These are phyloP conservation scores for Neurospora africana DNA, from an alignment of 495 filamentous ascomycete species.

Conservation along the genomic window DNA sequence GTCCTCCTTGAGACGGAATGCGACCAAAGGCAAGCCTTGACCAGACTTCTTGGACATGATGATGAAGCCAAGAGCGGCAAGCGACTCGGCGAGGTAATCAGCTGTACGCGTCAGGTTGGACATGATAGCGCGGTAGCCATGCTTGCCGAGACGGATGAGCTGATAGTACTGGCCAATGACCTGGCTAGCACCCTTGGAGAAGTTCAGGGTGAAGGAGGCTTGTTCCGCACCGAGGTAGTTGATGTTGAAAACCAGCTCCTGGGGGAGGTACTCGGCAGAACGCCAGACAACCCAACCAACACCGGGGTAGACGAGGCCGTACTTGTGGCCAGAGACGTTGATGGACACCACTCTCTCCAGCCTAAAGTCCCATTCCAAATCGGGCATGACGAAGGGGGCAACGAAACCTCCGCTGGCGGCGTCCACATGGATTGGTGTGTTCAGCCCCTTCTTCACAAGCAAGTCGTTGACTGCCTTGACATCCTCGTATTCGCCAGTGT, in stretches of 20 bases:
- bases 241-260: constrained; percentile 94
- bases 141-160: constrained; percentile 82
- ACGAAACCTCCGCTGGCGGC: constrained; percentile 87
- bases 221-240: constrained; percentile 94
- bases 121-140: constrained; percentile 82
- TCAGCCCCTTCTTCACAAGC: constrained; percentile 56
- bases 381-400: constrained; percentile 73
- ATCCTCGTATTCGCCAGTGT: constrained; percentile 94
- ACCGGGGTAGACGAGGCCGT: constrained; percentile 72
- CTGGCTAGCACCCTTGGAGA: constrained; percentile 84
- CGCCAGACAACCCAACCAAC: constrained; percentile 92
- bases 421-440: constrained; percentile 83
- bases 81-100: constrained; percentile 62
- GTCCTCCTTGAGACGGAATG: constrained; percentile 51
- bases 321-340: constrained; percentile 87
- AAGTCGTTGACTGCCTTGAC: constrained; percentile 82
- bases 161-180: constrained; percentile 96
- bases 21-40: constrained; percentile 72
- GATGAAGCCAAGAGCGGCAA: constrained; percentile 66
- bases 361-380: constrained; percentile 79
- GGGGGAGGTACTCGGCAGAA: constrained; percentile 66
- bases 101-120: constrained; percentile 71
- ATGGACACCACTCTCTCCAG: constrained; percentile 79
- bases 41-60: constrained; percentile 72
- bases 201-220: constrained; percentile 95